Base-by-base conservation (phyloP, 2,329 filamentous ascomycete species). In the Colletotrichum cordylinicola region DNA sequence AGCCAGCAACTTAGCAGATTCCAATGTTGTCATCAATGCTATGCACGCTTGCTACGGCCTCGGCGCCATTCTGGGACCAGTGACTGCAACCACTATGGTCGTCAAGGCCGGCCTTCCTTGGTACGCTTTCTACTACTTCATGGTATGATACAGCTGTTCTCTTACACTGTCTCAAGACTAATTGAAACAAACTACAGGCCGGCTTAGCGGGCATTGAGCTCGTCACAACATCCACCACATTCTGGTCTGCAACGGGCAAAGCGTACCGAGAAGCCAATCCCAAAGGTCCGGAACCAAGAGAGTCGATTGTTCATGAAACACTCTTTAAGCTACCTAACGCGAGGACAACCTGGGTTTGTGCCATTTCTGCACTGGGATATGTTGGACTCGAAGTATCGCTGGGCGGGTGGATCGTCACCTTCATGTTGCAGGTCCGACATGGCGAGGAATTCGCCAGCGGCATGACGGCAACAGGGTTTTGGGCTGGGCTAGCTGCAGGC, bases 401-500 rank as follows among this genome's bases (percentile, higher is more conserved):
- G 2, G 93, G 93, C 8, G 85, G 94, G 12, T 96, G 95, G 95
- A 93, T 98, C 77, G 93, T 95, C 65, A 93, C 93, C 1, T 97
- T 98, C 82, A 98, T 98, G 94, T 91, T 96, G 18, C 87, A 90
- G 24, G 92, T 95, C 27, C 91, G 96, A 8, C 83, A 93, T 39
- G 94, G 92, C 6, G 89, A 87, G 21, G 86, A 91, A 0, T 96
- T 96, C 80, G 89, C 92, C 2, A 93, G 93, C 52, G 95, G 95
- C 3, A 91, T 97, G 86, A 92, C 91, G 0, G 93, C 92, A 0
- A 96, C 94, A 0, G 93, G 94, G 0, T 98, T 96, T 85, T 98
- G 95, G 95, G 89, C 95, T 52, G 95, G 95, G 0, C 88, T 98
- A 77, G 96, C 95, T 0, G 83, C 95, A 0, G 95, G 95, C 0